These are phyloP conservation scores for Dipodascus geniculatus DNA, from an alignment of 805 yeast genomes.

Conservation along the genomic window DNA sequence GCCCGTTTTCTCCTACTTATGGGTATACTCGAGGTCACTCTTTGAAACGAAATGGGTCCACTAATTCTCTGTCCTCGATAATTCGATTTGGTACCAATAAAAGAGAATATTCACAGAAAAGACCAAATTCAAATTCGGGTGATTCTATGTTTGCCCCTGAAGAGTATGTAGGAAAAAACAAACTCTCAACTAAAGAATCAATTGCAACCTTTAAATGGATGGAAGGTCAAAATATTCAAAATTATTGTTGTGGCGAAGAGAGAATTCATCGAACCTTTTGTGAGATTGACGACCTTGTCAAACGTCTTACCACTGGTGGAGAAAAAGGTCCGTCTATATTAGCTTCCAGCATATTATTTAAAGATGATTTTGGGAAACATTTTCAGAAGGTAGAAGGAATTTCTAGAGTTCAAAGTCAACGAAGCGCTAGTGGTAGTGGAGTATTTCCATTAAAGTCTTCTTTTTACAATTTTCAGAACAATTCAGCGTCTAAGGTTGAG, in stretches of 20 bases:
- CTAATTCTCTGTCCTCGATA: conserved; percentile 14
- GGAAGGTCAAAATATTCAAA: conserved; percentile 22
- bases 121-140: conserved; percentile 9
- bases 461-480: background rate
- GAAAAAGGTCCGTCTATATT: conserved; percentile 17
- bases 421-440: background rate
- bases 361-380: conserved; percentile 17
- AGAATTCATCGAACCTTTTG: conserved; percentile 24
- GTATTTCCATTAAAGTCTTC: background rate
- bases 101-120: conserved; percentile 17
- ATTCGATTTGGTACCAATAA: conserved; percentile 12
- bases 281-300: conserved; percentile 22
- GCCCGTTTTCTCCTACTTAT: background rate
- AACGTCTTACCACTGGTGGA: conserved; percentile 18
- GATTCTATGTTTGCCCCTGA: conserved; percentile 20
- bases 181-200: conserved; percentile 26
- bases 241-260: conserved; percentile 26
- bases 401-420: conserved; percentile 4
- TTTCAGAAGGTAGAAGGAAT: conserved; percentile 9
- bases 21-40: background rate
- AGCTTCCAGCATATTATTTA: conserved; percentile 11
- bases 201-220: conserved; percentile 21
- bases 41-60: conserved; percentile 1
- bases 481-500: background rate
- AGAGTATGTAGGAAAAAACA: conserved; percentile 19